Evolutionary conservation across 345 rosid species (phyloP), one percentile per base, ranked within the genome.

Genomic region (Eucalyptus albens): DNA sequence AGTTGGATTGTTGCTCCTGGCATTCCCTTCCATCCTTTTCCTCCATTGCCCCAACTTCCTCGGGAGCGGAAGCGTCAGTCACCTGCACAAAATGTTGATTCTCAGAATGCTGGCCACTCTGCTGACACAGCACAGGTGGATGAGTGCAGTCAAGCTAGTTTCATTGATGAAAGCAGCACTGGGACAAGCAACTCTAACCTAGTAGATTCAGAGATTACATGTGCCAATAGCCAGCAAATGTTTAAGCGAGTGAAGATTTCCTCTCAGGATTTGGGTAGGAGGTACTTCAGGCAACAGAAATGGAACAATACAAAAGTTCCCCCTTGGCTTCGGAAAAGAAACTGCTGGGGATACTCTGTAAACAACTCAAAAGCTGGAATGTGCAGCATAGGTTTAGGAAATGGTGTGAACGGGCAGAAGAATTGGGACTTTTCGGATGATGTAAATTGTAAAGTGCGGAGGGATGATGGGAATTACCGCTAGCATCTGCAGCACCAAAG

Each of bases 1-100:
- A 89, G 93, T 91, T 97, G 99, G 99, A 91, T 88, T 67, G 87
- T 95, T 89, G 99, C 97, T 92, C 99, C 99, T 10, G 97, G 99
- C 88, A 89, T 96, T 90, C 96, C 98, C 86, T 97, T 97, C 91
- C 92, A 91, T 89, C 99, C 99, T 33, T 98, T 95, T 92, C 99
- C 99, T 47, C 99, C 99, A 55, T 89, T 95, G 83, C 99, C 99
- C 8, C 95, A 95, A 88, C 81, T 89, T 89, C 94, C 98, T 88
- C 92, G 89, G 22, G 86, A 88, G 27, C 93, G 88, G 91, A 92
- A 93, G 90, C 93, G 90, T 59, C 88, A 86, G 50, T 87, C 90
- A 82, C 89, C 90, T 50, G 42, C 88, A 80, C 72, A 87, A 90
- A 87, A 90, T 90, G 91, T 33, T 87, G 87, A 88, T 88, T 90